Conservation (phyloP, 176 grass and related monocot genomes). For the Paspalum vaginatum region DNA sequence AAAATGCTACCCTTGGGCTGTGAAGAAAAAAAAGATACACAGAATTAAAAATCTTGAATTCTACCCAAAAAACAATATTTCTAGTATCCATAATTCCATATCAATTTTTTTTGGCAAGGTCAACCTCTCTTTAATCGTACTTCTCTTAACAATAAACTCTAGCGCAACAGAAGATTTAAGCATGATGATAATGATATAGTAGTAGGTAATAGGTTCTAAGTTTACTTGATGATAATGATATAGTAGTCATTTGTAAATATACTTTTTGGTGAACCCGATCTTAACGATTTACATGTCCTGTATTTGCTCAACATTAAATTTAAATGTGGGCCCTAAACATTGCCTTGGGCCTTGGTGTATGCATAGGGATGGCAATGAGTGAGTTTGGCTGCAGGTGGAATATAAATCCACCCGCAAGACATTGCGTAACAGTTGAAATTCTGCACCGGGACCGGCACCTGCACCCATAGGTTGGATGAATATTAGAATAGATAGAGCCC, state of each 20-base stretch:
- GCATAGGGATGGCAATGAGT: too few relatives aligned
- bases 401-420: too few relatives aligned
- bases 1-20: slow-evolving; percentile 82
- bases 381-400: too few relatives aligned
- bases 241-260: too few relatives aligned
- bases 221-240: too few relatives aligned
- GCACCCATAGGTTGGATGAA: too few relatives aligned
- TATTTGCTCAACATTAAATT: slow-evolving; percentile 9
- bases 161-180: slow-evolving; percentile 11
- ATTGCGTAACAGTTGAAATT: too few relatives aligned
- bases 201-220: too few relatives aligned
- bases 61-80: neutral
- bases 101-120: slow-evolving; percentile 3
- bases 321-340: neutral
- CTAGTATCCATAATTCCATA: neutral
- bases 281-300: too few relatives aligned
- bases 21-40: slow-evolving; percentile 19
- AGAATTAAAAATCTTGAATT: slow-evolving; percentile 22
- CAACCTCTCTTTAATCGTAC: neutral
- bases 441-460: too few relatives aligned
- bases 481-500: too few relatives aligned
- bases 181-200: neutral
- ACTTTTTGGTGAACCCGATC: too few relatives aligned
- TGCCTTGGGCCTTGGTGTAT: neutral
- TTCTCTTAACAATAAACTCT: neutral